Evolutionary conservation across 495 filamentous ascomycete genomes (phyloP).

Genomic region (Apodospora peruviana): DNA sequence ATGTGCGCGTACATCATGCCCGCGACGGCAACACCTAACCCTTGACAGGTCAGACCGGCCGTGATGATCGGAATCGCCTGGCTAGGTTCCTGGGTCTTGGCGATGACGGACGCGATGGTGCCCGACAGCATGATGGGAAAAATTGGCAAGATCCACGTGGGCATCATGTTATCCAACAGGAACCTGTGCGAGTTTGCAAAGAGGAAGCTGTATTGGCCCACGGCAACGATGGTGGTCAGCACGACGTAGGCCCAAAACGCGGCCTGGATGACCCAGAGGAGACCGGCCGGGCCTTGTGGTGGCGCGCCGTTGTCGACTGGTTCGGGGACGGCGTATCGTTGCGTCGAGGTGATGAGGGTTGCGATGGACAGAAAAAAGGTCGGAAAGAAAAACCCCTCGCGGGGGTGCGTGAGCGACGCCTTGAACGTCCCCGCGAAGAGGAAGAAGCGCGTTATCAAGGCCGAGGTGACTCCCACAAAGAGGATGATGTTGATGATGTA

Average conservation of each 20-base stretch:
- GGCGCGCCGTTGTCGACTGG: conserved; percentile 35
- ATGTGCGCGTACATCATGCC: conserved; percentile 55
- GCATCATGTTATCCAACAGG: conserved; percentile 42
- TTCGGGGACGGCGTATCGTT: conserved; percentile 49
- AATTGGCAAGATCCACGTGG: conserved; percentile 54
- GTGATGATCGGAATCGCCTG: conserved; percentile 40
- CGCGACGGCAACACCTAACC: conserved; percentile 45
- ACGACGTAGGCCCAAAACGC: conserved; percentile 51
- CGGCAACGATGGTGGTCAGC: conserved; percentile 37
- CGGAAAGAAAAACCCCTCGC: conserved; percentile 63
- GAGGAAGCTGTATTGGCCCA: conserved; percentile 47
- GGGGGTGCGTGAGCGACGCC: conserved; percentile 52
- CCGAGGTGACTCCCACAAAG: conserved; percentile 47
- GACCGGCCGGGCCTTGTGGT: conserved; percentile 26
- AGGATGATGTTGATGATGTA: conserved; percentile 61
- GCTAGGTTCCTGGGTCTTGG: conserved; percentile 35
- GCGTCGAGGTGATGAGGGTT: conserved; percentile 56
- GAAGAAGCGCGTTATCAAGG: conserved; percentile 53
- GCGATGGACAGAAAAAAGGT: conserved; percentile 63
- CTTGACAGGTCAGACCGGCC: conserved; percentile 48
- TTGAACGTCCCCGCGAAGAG: conserved; percentile 46
- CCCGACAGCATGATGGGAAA: conserved; percentile 53
- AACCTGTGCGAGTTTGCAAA: conserved; percentile 38
- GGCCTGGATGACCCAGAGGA: conserved; percentile 32
- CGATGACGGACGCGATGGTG: conserved; percentile 43